Base-by-base conservation (phyloP, 345 rosid genomes). In the Corchorus olitorius region DNA sequence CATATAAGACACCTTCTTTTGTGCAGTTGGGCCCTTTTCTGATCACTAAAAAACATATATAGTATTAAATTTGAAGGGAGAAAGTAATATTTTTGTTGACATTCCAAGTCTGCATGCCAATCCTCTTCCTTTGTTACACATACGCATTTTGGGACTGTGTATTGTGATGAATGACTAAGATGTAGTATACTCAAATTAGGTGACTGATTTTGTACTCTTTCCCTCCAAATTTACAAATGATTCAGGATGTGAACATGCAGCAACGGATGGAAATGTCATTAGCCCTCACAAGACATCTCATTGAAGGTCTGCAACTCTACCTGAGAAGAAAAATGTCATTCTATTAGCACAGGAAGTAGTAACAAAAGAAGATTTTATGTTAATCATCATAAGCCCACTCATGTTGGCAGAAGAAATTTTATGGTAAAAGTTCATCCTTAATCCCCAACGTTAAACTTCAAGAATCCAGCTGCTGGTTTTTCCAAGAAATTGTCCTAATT, bases 391-490 rank as follows among this genome's bases (percentile, higher is more conserved):
- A 75, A 75, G 62, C 78, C 72, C 13, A 20, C 78, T 2, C 78
- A 75, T 43, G 72, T 75, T 16, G 22, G 4, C 3, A 77, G 37
- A 66, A 76, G 49, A 68, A 88, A 78, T 78, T 84, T 41, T 70
- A 41, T 88, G 91, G 91, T 88, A 78, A 70, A 35, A 19, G 54
- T 20, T 7, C 41, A 8, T 55, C 48, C 39, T 37, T 27, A 27
- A 27, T 27, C 27, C 27, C 27, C 27, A 0, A 27, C 27, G 27
- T 27, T 27, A 27, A 27, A 27, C 27, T 27, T 27, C 27, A 27
- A 27, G 27, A 27, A 27, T 27, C 27, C 27, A 27, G 1, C 27
- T 27, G 27, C 27, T 27, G 1, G 27, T 27, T 27, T 27, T 27
- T 27, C 27, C 27, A 0, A 27, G 27, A 27, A 27, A 27, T 1